Evolutionary conservation across 768 basidiomycete species (phyloP).

Genomic region (Cystobasidiopsis lactophilus): DNA sequence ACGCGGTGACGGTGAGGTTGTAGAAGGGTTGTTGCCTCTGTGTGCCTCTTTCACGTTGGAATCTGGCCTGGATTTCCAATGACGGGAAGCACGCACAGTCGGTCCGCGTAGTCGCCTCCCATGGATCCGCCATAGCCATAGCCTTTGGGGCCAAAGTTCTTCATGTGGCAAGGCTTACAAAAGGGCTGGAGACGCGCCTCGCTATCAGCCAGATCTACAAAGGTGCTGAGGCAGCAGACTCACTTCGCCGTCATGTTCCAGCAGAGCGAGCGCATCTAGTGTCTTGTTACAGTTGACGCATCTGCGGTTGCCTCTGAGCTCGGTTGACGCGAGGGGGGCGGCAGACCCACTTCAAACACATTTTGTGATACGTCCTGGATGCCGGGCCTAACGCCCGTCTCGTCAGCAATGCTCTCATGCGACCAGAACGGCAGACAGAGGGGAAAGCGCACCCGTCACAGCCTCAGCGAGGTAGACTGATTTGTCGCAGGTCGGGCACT

Average conservation of each 20-base stretch:
- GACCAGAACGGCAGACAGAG: slow-evolving; percentile 3
- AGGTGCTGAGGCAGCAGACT: slow-evolving; percentile 18
- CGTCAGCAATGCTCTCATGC: slow-evolving; percentile 54
- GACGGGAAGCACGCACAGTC: no score
- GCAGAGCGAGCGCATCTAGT: slow-evolving; percentile 48
- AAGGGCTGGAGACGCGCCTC: slow-evolving; percentile 15
- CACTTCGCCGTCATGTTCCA: slow-evolving; percentile 68
- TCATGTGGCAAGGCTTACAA: slow-evolving; percentile 64
- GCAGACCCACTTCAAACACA: slow-evolving; percentile 51
- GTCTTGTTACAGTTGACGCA: slow-evolving; percentile 39
- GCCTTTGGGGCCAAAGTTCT: slow-evolving; percentile 38
- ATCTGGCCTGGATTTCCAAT: no score
- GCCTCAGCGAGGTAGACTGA: slow-evolving; percentile 3
- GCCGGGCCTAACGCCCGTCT: neutral
- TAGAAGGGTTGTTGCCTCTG: neutral
- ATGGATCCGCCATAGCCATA: slow-evolving; percentile 8
- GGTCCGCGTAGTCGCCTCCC: slow-evolving; percentile 8
- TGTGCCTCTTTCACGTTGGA: no score
- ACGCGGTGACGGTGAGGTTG: neutral
- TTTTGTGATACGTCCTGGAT: slow-evolving; percentile 28
- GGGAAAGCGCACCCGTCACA: neutral
- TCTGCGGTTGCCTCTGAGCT: no score
- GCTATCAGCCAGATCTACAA: neutral
- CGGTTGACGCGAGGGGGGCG: no score
- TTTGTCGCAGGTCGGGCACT: slow-evolving; percentile 4